phyloP scores from a whole-genome alignment of 768 basidiomycete species.

The Tremella fuciformis region DNA sequence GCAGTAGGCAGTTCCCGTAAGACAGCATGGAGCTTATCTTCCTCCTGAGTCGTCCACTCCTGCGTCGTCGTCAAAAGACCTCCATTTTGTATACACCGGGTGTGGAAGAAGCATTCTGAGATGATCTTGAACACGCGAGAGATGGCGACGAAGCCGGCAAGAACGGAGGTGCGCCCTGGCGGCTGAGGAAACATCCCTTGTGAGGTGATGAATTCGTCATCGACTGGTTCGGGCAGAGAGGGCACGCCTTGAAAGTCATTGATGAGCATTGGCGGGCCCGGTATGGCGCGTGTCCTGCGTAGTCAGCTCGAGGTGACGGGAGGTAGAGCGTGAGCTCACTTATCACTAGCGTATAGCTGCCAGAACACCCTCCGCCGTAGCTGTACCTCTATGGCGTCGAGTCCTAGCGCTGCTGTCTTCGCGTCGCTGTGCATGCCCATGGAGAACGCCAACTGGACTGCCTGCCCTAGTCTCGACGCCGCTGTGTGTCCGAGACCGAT shows the following conservation, averaged over 20 bases:
- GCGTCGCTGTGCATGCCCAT: slow-evolving; percentile 44
- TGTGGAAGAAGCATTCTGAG: slow-evolving; percentile 43
- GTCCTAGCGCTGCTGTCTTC: slow-evolving; percentile 29
- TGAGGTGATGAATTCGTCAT: slow-evolving; percentile 46
- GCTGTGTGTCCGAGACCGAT: slow-evolving; percentile 44
- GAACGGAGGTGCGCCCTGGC: slow-evolving; percentile 23
- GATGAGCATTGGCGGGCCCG: slow-evolving; percentile 43
- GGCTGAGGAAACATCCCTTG: slow-evolving; percentile 48
- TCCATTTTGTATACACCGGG: slow-evolving; percentile 26
- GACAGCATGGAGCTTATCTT: slow-evolving; percentile 33
- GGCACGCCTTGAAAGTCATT: slow-evolving; percentile 47
- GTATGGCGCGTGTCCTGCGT: slow-evolving; percentile 41
- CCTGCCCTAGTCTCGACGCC: slow-evolving; percentile 42
- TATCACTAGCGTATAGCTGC: slow-evolving; percentile 46
- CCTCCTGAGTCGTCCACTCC: slow-evolving; percentile 35
- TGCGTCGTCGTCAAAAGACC: slow-evolving; percentile 17
- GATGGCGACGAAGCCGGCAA: slow-evolving; percentile 40
- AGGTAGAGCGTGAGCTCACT: slow-evolving; percentile 21
- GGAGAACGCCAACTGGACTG: slow-evolving; percentile 41
- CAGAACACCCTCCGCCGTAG: slow-evolving; percentile 43
- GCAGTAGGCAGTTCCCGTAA: slow-evolving; percentile 25
- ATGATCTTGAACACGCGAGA: slow-evolving; percentile 41
- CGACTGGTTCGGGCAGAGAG: slow-evolving; percentile 35
- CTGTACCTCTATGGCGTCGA: slow-evolving; percentile 43
- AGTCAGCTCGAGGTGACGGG: not conserved